A percentile compares a stretch with the other conserved stretches of the same genome.
phyloP scores from a whole-genome alignment of 768 basidiomycete species.

The Lentinula boryana region DNA sequence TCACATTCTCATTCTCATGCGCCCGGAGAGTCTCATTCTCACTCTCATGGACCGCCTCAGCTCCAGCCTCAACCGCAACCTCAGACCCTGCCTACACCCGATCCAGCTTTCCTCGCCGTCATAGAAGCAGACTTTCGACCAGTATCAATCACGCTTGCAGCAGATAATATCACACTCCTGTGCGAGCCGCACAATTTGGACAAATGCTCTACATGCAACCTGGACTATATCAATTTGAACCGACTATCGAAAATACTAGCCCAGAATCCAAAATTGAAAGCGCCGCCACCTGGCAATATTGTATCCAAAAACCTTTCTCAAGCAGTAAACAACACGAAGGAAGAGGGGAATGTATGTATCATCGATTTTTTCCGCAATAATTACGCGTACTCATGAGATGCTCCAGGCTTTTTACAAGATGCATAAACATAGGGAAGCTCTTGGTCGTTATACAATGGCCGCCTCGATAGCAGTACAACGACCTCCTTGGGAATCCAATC shows the following conservation, averaged over 20 bases:
- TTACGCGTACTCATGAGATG: background rate
- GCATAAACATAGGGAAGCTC: slow-evolving; percentile 62
- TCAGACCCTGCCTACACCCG: slow-evolving; percentile 38
- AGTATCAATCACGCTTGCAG: slow-evolving; percentile 44
- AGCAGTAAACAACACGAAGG: slow-evolving; percentile 74
- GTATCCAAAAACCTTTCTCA: slow-evolving; percentile 71
- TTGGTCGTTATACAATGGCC: slow-evolving; percentile 75
- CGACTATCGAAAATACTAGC: slow-evolving; percentile 67
- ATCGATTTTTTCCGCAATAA: background rate
- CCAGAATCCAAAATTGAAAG: slow-evolving; percentile 63
- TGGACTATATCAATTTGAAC: slow-evolving; percentile 75
- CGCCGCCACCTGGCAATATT: slow-evolving; percentile 71
- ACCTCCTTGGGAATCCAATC: slow-evolving; percentile 85
- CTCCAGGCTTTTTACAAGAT: slow-evolving; percentile 71
- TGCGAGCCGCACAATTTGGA: slow-evolving; percentile 67
- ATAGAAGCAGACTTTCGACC: slow-evolving; percentile 70
- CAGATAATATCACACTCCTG: slow-evolving; percentile 48
- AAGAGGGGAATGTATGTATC: slow-evolving; percentile 85
- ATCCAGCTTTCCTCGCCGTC: slow-evolving; percentile 67
- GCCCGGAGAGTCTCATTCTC: slow-evolving; percentile 47
- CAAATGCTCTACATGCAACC: slow-evolving; percentile 65
- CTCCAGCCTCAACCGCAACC: slow-evolving; percentile 31
- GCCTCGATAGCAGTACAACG: slow-evolving; percentile 72
- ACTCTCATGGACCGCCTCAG: slow-evolving; percentile 37
- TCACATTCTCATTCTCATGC: slow-evolving; percentile 62